These are phyloP conservation scores for Nymphaea thermarum DNA, from an alignment of 164 flowering plant species.

Conservation along the genomic window DNA sequence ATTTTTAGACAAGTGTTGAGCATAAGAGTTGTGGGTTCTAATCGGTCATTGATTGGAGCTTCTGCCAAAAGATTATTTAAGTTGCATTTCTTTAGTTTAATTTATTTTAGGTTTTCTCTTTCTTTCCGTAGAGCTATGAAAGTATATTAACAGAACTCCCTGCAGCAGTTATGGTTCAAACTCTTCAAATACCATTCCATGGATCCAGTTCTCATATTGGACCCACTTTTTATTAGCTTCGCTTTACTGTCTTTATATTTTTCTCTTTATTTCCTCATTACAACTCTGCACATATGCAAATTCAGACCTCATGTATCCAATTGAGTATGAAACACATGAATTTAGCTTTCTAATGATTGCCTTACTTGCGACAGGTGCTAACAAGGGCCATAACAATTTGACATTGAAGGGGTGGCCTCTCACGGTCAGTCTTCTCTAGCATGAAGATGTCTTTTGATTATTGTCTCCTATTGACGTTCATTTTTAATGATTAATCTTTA, in stretches of 20 bases:
- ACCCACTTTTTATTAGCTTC: too few species aligned
- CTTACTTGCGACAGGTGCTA: constrained; percentile 47
- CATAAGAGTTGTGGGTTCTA: constrained; percentile 53
- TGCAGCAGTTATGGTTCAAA: too few species aligned
- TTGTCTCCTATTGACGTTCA: background rate
- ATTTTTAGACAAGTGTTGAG: constrained; percentile 67
- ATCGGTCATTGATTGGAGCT: constrained; percentile 64
- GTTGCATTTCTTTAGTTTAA: too few species aligned
- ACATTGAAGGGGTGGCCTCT: constrained; percentile 98
- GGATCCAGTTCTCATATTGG: too few species aligned
- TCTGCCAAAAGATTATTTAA: constrained; percentile 33
- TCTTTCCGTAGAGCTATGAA: too few species aligned
- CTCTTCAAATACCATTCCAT: too few species aligned
- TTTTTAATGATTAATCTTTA: background rate
- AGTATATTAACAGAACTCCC: too few species aligned
- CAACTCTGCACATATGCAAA: too few species aligned
- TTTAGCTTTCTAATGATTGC: background rate
- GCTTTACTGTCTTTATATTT: too few species aligned
- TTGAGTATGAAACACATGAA: background rate
- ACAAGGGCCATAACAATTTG: constrained; percentile 79
- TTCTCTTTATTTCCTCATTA: too few species aligned
- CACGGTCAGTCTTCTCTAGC: constrained; percentile 41
- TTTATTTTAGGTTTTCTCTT: background rate
- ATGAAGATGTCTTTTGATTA: too few species aligned
- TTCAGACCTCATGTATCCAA: too few species aligned